A percentile compares a stretch with the other conserved stretches of the same genome.
Conservation (phyloP, 192 early-diverging fungal genomes). For the Coemansia sp. region DNA sequence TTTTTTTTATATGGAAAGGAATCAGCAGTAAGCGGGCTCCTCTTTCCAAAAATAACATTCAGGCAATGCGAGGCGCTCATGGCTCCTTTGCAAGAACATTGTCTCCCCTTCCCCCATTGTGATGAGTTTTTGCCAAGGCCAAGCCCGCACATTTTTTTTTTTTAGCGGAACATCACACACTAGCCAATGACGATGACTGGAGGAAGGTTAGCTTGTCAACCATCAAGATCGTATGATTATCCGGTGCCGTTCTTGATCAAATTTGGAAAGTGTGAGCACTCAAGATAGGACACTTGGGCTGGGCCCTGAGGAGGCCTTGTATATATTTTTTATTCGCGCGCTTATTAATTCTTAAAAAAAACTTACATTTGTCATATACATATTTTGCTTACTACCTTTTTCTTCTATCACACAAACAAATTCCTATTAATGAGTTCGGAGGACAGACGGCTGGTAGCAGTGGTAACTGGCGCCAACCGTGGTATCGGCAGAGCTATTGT, state of each 20-base stretch:
- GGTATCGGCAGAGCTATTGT: conserved; percentile 55
- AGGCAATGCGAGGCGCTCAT: background rate
- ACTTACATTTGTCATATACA: background rate
- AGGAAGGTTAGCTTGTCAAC: background rate
- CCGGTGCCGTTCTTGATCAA: background rate
- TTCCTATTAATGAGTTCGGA: conserved; percentile 17
- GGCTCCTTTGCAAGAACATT: background rate
- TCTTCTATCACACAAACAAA: conserved; percentile 1
- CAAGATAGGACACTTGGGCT: background rate
- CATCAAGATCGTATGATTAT: conserved; percentile 1
- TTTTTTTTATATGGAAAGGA: background rate
- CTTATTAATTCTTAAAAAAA: no score
- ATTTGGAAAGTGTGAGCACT: background rate
- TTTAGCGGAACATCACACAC: background rate
- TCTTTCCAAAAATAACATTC: background rate
- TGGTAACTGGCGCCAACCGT: conserved; percentile 54
- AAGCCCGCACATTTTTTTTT: background rate
- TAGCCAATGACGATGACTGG: background rate
- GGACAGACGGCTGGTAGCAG: conserved; percentile 41
- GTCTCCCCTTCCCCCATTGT: background rate
- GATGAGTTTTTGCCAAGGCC: background rate
- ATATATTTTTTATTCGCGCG: background rate
- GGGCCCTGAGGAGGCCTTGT: background rate
- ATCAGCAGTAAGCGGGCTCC: background rate
- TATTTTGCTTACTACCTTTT: background rate